Evolutionary conservation across 805 yeast species (phyloP).

Genomic region (Ogataea siamensis): DNA sequence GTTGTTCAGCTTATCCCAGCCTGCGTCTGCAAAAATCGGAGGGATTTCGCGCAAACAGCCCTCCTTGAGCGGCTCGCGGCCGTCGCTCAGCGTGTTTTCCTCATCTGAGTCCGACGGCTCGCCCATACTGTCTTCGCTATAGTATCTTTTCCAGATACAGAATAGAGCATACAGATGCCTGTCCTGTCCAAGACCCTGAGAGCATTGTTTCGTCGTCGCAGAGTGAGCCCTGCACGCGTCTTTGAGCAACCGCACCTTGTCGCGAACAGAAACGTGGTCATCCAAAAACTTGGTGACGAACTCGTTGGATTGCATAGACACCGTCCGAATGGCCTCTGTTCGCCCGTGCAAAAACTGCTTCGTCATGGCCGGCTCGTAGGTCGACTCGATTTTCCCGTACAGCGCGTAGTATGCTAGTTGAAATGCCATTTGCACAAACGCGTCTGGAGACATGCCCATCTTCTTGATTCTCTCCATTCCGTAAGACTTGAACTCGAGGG

Average conservation of each 20-base stretch:
- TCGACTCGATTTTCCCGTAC: conserved; percentile 89
- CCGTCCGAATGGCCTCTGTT: conserved; percentile 89
- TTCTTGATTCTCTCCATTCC: conserved; percentile 79
- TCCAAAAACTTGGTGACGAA: conserved; percentile 87
- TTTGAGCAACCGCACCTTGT: conserved; percentile 57
- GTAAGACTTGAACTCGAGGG: conserved; percentile 66
- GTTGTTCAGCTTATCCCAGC: conserved; percentile 84
- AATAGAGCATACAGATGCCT: conserved; percentile 85
- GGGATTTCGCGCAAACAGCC: conserved; percentile 50
- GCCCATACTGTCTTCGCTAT: conserved; percentile 29
- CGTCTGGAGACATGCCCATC: conserved; percentile 90
- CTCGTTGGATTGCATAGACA: conserved; percentile 71
- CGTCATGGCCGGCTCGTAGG: conserved; percentile 97
- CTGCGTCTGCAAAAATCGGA: conserved; percentile 74
- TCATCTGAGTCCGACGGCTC: conserved; percentile 34
- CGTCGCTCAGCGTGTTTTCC: conserved; percentile 32
- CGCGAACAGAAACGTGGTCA: conserved; percentile 50
- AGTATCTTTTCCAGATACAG: conserved; percentile 79
- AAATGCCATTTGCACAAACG: conserved; percentile 89
- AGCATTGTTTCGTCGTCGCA: conserved; percentile 61
- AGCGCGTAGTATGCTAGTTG: conserved; percentile 90
- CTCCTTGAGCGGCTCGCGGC: conserved; percentile 26
- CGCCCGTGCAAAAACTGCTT: conserved; percentile 84
- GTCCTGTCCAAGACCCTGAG: conserved; percentile 86
- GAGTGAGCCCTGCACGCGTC: conserved; percentile 73